Evolutionary conservation across 2,329 filamentous ascomycete genomes (phyloP), one percentile per base, ranked within the genome.

Genomic region (Claviceps quebecensis): DNA sequence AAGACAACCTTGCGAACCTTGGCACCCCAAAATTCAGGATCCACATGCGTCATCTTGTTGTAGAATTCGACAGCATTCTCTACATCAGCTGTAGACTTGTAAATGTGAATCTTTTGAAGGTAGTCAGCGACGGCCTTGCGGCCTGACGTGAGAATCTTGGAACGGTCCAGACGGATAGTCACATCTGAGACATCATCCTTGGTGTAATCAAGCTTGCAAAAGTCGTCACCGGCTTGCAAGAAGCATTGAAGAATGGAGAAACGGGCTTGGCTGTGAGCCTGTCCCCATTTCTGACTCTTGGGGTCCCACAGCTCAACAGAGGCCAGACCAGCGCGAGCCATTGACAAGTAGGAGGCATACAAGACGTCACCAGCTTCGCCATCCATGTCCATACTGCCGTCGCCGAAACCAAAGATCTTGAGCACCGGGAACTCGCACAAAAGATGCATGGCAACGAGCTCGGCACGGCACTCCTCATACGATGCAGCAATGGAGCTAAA

Each of bases 241-340:
- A 96, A 90, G 59, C 82, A 90, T 63, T 77, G 81, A 41, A 96
- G 72, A 60, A 96, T 95, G 49, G 84, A 87, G 70, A 89, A 96
- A 11, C 90, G 85, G 22, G 89, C 90, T 68, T 95, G 88, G 69
- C 88, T 94, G 64, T 95, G 89, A 56, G 86, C 79, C 67, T 95
- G 90, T 8, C 90, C 90, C 90, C 90, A 95, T 71, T 95, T 95
- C 57, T 82, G 76, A 59, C 78, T 83, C 71, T 90, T 90, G 5
- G 89, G 89, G 61, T 96, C 89, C 89, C 89, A 97, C 75, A 93
- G 88, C 65, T 97, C 91, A 22, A 97, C 76, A 1, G 90, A 86
- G 5, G 83, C 80, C 45, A 98, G 74, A 54, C 93, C 93, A n/a
- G 89, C 88, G 39, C 90, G 81, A 14, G 93, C 93, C 91, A 98